Evolutionary conservation across 2,329 filamentous ascomycete species (phyloP).

Genomic region (Aspergillus melleus): DNA sequence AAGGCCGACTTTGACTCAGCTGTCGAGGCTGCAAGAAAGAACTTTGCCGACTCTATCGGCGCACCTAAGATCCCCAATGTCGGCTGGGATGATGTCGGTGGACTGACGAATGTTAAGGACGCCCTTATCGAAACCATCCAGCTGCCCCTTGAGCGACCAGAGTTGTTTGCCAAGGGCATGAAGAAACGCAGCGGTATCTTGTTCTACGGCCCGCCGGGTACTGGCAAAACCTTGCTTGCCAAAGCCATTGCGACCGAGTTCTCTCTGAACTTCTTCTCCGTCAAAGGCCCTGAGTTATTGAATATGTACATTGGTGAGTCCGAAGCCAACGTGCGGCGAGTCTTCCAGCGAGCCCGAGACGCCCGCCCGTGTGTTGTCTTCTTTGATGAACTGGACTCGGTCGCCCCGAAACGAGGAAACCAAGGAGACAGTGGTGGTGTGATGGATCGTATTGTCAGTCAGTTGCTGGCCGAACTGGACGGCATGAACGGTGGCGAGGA

Average conservation of each 20-base stretch:
- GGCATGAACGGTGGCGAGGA: conserved; percentile 95
- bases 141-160: conserved; percentile 83
- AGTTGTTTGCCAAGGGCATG: conserved; percentile 95
- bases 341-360: conserved; percentile 98
- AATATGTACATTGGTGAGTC: conserved; percentile 99
- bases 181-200: conserved; percentile 98
- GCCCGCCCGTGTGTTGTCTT: conserved; percentile 98
- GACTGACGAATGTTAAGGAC: conserved; percentile 89
- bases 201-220: conserved; percentile 98
- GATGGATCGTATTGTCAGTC: conserved; percentile 96
- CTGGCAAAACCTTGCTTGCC: conserved; percentile 98
- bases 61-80: conserved; percentile 98
- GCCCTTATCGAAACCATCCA: conserved; percentile 97
- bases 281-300: conserved; percentile 96
- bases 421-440: conserved; percentile 96
- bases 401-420: conserved; percentile 94
- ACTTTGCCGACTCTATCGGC: conserved; percentile 95
- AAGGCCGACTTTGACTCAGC: conserved; percentile 87
- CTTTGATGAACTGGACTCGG: conserved; percentile 95
- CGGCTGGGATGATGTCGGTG: conserved; percentile 93
- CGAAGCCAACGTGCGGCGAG: conserved; percentile 98
- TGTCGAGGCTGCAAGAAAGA: conserved; percentile 92
- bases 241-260: conserved; percentile 99
- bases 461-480: conserved; percentile 90
- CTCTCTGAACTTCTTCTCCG: conserved; percentile 98